These are phyloP conservation scores for Aspergillus funiculosus DNA, from an alignment of 495 filamentous ascomycete species.

Conservation along the genomic window DNA sequence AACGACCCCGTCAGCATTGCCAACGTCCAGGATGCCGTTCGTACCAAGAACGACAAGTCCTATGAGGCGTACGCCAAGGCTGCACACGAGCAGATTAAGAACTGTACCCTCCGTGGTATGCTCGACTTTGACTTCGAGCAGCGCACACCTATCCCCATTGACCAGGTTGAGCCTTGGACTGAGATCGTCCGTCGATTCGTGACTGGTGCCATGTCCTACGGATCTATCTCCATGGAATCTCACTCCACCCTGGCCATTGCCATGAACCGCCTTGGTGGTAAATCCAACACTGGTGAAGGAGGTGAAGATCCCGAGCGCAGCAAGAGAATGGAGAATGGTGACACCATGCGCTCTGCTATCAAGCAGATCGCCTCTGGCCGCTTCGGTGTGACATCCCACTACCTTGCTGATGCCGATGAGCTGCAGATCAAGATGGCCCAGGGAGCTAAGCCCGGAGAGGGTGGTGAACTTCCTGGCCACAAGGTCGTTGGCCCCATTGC, in stretches of 20 bases:
- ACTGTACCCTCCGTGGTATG: slow-evolving; percentile 92
- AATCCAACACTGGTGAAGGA: slow-evolving; percentile 98
- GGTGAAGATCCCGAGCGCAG: slow-evolving; percentile 95
- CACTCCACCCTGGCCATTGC: slow-evolving; percentile 96
- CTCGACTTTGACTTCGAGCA: slow-evolving; percentile 98
- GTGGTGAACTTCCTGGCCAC: slow-evolving; percentile 95
- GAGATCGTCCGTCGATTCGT: slow-evolving; percentile 97
- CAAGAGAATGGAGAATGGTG: slow-evolving; percentile 79
- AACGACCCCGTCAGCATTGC: slow-evolving; percentile 95
- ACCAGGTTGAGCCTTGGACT: slow-evolving; percentile 98
- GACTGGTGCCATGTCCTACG: slow-evolving; percentile 99
- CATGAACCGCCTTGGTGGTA: slow-evolving; percentile 97
- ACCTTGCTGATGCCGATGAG: slow-evolving; percentile 97
- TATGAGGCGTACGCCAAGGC: slow-evolving; percentile 96
- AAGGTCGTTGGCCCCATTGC: slow-evolving; percentile 98
- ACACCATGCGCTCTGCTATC: slow-evolving; percentile 98
- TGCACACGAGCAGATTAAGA: slow-evolving; percentile 96
- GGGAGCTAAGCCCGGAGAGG: slow-evolving; percentile 97
- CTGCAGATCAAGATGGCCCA: slow-evolving; percentile 99
- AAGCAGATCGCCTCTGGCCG: slow-evolving; percentile 98
- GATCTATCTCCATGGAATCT: slow-evolving; percentile 98
- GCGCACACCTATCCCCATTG: slow-evolving; percentile 78
- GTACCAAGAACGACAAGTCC: slow-evolving; percentile 98
- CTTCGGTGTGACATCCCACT: slow-evolving; percentile 97
- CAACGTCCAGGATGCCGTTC: slow-evolving; percentile 96